Conservation (phyloP, 306 rosid species). For the Malus domestica region DNA sequence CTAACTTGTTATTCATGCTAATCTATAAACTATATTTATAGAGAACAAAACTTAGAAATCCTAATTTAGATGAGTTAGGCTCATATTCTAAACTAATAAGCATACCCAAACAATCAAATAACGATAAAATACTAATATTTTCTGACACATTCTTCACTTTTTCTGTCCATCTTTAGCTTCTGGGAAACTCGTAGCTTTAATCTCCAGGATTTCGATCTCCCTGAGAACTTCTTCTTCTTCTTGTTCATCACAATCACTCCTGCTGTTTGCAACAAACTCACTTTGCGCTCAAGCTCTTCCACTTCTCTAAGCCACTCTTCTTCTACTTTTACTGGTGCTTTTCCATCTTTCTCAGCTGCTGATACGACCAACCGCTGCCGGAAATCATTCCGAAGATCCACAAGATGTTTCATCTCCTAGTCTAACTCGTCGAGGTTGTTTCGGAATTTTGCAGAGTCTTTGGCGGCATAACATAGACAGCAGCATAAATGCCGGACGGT, state of each 20-base stretch:
- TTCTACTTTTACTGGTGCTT: background rate
- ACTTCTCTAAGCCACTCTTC: background rate
- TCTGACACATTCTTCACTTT: background rate
- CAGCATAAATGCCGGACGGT: background rate
- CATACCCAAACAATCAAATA: too few relatives aligned
- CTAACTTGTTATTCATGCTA: too few relatives aligned
- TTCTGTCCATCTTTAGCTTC: background rate
- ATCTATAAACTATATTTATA: too few relatives aligned
- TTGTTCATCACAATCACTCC: background rate
- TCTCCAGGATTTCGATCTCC: background rate
- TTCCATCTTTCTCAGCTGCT: background rate
- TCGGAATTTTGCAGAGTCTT: background rate
- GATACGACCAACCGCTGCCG: background rate
- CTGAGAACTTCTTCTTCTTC: background rate
- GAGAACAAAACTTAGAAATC: too few relatives aligned
- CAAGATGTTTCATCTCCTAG: background rate
- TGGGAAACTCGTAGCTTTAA: background rate
- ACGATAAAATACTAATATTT: too few relatives aligned
- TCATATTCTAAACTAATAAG: too few relatives aligned
- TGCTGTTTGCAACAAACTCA: background rate
- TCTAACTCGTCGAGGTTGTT: background rate
- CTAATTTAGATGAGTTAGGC: too few relatives aligned
- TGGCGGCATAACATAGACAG: background rate
- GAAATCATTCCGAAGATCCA: background rate
- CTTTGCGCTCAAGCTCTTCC: background rate